phyloP scores from a whole-genome alignment of 2,329 filamentous ascomycete genomes.

The Trichocomaceae sp. region DNA sequence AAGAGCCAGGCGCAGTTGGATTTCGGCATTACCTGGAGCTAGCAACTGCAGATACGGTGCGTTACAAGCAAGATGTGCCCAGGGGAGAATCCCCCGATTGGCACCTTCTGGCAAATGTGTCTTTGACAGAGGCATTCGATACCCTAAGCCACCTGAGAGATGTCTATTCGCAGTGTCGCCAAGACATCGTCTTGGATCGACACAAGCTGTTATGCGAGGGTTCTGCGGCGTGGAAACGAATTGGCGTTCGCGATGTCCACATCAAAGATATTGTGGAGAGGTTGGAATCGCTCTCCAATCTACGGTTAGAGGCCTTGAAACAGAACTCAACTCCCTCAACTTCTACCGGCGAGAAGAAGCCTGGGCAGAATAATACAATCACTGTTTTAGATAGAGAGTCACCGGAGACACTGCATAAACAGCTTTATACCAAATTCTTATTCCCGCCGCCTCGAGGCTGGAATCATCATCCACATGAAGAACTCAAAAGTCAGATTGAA shows the following conservation, averaged over 20 bases:
- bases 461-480: slow-evolving; percentile 24
- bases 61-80: slow-evolving; percentile 20
- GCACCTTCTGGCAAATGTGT: slow-evolving; percentile 21
- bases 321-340: neutral
- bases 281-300: slow-evolving; percentile 26
- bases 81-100: slow-evolving; percentile 15
- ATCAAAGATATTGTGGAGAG: slow-evolving; percentile 29
- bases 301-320: slow-evolving; percentile 30
- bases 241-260: slow-evolving; percentile 36
- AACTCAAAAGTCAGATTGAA: slow-evolving; percentile 42
- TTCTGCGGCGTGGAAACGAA: slow-evolving; percentile 34
- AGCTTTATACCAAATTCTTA: slow-evolving; percentile 34
- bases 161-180: slow-evolving; percentile 30
- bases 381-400: slow-evolving; percentile 33
- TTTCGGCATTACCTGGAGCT: slow-evolving; percentile 44
- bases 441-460: slow-evolving; percentile 24
- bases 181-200: slow-evolving; percentile 30
- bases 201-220: slow-evolving; percentile 32
- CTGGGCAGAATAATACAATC: slow-evolving; percentile 19
- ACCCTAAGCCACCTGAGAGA: slow-evolving; percentile 29
- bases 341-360: slow-evolving; percentile 4
- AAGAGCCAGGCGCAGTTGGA: slow-evolving; percentile 42
- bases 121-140: slow-evolving; percentile 28
- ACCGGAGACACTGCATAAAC: slow-evolving; percentile 26
- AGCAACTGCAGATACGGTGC: slow-evolving; percentile 33